phyloP scores from a whole-genome alignment of 2,329 filamentous ascomycete genomes.

The Lachnellula suecica region DNA sequence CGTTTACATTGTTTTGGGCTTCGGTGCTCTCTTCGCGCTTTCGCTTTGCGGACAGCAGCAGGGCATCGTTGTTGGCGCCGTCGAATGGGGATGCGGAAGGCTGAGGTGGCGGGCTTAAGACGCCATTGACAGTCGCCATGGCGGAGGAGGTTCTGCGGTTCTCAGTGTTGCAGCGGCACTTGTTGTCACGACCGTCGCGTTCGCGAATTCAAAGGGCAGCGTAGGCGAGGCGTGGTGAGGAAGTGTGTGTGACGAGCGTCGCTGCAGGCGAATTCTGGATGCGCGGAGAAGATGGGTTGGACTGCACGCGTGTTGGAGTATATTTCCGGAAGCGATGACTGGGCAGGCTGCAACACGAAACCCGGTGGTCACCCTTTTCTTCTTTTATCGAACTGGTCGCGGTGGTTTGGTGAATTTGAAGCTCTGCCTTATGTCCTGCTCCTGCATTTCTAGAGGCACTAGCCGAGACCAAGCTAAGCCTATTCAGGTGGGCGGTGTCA shows the following conservation, averaged over 20 bases:
- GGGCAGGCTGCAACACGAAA: no score
- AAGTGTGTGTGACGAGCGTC: conserved; percentile 3
- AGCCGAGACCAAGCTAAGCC: no score
- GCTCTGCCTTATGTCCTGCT: no score
- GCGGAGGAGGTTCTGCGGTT: neutral
- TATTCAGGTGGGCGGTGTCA: no score
- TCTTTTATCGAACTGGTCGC: no score
- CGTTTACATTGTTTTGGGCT: conserved; percentile 27
- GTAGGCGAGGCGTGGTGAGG: neutral
- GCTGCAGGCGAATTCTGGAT: no score
- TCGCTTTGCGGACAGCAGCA: conserved; percentile 48
- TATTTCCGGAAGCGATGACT: no score
- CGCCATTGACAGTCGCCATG: conserved; percentile 41
- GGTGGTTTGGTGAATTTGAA: no score
- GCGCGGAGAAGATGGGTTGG: no score
- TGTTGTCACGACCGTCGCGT: conserved; percentile 4
- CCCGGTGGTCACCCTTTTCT: no score
- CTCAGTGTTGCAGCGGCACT: conserved; percentile 5
- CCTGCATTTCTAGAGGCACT: no score
- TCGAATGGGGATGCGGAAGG: conserved; percentile 19
- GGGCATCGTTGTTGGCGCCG: conserved; percentile 20
- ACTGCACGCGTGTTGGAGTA: no score
- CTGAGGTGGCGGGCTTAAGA: conserved; percentile 35
- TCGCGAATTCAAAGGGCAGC: conserved; percentile 12
- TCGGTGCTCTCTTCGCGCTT: conserved; percentile 56